Conservation (phyloP, 352 stramenopile genomes). For the Pythium dissotocum region DNA sequence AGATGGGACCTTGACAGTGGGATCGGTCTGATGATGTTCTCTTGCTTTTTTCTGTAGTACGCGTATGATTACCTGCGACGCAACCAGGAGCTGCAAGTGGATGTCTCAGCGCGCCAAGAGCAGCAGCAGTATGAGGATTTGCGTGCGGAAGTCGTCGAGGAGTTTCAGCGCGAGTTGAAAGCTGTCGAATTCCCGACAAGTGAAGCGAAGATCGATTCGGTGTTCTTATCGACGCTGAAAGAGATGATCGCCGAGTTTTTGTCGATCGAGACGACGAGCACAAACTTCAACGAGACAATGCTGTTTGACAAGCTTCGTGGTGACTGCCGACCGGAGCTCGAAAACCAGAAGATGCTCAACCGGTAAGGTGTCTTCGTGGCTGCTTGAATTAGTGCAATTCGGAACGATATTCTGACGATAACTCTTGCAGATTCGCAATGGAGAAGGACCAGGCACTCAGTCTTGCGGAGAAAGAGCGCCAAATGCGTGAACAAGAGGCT, state of each 20-base stretch:
- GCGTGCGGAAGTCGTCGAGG: conserved; percentile 47
- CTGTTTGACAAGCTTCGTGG: conserved; percentile 58
- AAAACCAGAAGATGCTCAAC: conserved; percentile 80
- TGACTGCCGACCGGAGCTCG: conserved; percentile 57
- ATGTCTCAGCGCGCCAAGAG: conserved; percentile 56
- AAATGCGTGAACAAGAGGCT: conserved; percentile 60
- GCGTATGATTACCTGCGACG: conserved; percentile 66
- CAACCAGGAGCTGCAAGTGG: conserved; percentile 64
- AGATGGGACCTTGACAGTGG: conserved; percentile 6
- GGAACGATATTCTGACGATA: not conserved
- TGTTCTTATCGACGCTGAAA: conserved; percentile 61
- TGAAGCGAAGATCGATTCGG: conserved; percentile 62
- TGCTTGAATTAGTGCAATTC: no score
- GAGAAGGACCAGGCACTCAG: conserved; percentile 70
- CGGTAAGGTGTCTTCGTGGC: conserved; percentile 33
- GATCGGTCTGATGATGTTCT: not conserved
- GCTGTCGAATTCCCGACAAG: conserved; percentile 53
- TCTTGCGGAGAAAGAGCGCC: conserved; percentile 55
- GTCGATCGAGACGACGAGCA: conserved; percentile 42
- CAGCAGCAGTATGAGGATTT: conserved; percentile 65
- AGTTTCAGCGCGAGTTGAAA: conserved; percentile 61
- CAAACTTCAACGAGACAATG: conserved; percentile 44
- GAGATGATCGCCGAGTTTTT: conserved; percentile 63
- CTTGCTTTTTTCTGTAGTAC: conserved; percentile 38
- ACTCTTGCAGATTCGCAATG: conserved; percentile 42